Base-by-base conservation (phyloP, 2,329 filamentous ascomycete species). In the Plenodomus tracheiphilus region DNA sequence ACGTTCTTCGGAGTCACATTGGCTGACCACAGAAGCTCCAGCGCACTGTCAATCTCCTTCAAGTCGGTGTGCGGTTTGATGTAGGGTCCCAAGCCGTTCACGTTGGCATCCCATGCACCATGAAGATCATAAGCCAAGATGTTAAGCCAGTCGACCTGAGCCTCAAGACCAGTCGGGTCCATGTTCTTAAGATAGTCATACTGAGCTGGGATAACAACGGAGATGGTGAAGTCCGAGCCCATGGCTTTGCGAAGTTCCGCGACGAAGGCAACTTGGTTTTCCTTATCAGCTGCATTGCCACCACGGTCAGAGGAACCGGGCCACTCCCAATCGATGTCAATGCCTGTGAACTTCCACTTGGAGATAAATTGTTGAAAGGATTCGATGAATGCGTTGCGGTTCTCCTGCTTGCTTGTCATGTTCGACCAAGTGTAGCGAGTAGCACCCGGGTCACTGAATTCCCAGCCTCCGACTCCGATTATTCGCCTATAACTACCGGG, bases 241-340 rank as follows among this genome's bases (percentile, higher is more conserved):
- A 68, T 47, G 3, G 56, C 53, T 0, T 54, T 28, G 3, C 61
- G 56, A 5, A 71, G 42, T 30, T 64, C 61, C 19, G 54, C 53
- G 21, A 70, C 34, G 1, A 71, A 47, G 1, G 42, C 39, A 7
- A 61, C 46, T 9, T 59, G 53, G 19, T 66, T 66, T 16, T 53
- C 49, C 16, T 41, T 59, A 36, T 80, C 77, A 2, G 61, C 66
- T 0, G 60, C 25, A 0, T 46, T 52, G 1, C 78, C 78, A 6
- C 60, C 59, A 4, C 75, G 65, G 21, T 75, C 73, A 13, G 49
- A 28, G 3, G 59, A 50, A 6, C 53, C 64, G 13, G 65, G 68
- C 15, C 68, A 62, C 3, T 75, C 74, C 77, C 77, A 80, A 51
- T 80, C 74, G n/a, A 80, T 55, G 42, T 80, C 76, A 2, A 78